Percentiles rank a stretch among this genome's conserved stretches.
Conservation (phyloP, 768 basidiomycete species). For the Lactarius quietus region DNA sequence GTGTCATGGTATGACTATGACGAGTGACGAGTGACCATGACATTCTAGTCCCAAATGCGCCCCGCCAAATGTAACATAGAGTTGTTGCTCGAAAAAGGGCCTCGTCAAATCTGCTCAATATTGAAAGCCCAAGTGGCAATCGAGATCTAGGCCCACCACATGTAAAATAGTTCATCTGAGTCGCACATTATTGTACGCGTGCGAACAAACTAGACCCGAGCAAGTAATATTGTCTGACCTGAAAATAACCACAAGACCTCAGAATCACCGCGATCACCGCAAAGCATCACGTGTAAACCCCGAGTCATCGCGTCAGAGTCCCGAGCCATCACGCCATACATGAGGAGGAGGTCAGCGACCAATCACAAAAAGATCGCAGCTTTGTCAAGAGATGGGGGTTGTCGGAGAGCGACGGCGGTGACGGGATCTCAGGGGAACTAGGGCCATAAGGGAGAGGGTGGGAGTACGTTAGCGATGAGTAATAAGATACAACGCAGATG, state of each 20-base stretch:
- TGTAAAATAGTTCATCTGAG: background rate
- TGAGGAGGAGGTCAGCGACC: background rate
- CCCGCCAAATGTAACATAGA: background rate
- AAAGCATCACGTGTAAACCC: conserved; percentile 18
- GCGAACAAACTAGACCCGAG: background rate
- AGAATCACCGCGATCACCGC: background rate
- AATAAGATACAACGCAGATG: background rate
- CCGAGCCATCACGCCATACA: conserved; percentile 25
- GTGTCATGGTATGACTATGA: too few relatives aligned
- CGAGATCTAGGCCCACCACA: background rate
- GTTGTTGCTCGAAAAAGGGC: too few relatives aligned
- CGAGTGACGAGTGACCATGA: too few relatives aligned
- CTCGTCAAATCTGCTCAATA: background rate
- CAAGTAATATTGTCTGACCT: background rate
- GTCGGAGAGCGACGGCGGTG: background rate
- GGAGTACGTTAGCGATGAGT: background rate
- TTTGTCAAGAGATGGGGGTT: background rate
- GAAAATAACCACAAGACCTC: background rate
- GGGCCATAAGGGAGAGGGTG: background rate
- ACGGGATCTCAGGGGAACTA: background rate
- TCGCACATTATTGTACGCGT: background rate
- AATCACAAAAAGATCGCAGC: background rate
- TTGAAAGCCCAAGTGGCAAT: background rate
- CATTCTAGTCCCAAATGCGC: background rate
- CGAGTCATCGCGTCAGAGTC: conserved; percentile 21